A percentile compares a stretch with the other conserved stretches of the same genome.
Conservation (phyloP, 257 asterid species). For the Fraxinus pennsylvanica region DNA sequence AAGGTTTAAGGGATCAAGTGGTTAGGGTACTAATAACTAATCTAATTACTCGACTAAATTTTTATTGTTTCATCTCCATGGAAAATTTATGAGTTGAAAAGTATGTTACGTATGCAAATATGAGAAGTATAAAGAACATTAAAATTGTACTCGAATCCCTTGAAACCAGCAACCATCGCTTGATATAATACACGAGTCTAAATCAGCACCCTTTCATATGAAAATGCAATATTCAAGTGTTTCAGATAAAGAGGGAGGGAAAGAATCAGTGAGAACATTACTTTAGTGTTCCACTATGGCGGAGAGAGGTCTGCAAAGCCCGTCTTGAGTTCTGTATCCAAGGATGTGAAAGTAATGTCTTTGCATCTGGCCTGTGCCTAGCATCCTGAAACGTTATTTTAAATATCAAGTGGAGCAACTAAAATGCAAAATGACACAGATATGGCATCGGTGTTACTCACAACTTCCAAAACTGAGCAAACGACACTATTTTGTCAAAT, state of each 20-base stretch:
- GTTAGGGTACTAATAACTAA: not conserved
- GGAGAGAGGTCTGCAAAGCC: slow-evolving; percentile 79
- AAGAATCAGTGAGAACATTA: slow-evolving; percentile 23
- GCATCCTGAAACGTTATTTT: slow-evolving; percentile 76
- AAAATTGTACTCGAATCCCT: not conserved
- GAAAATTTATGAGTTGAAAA: not conserved
- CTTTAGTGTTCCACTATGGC: slow-evolving; percentile 88
- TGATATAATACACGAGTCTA: not conserved
- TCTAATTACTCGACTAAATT: not conserved
- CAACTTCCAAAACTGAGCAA: slow-evolving; percentile 6
- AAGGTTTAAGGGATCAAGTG: not conserved
- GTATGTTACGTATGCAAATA: not conserved
- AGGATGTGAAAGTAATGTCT: slow-evolving; percentile 91
- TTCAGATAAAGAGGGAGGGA: not conserved
- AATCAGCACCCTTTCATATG: slow-evolving; percentile 12
- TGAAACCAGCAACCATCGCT: not conserved
- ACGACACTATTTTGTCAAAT: slow-evolving; percentile 4
- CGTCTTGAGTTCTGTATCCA: slow-evolving; percentile 99
- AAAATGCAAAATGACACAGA: slow-evolving; percentile 22
- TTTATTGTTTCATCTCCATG: not conserved
- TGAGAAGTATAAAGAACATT: not conserved
- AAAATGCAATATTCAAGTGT: slow-evolving; percentile 5
- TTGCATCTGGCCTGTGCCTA: slow-evolving; percentile 99
- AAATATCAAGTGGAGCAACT: slow-evolving; percentile 22
- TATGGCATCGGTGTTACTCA: not conserved